Evolutionary conservation across 768 basidiomycete species (phyloP), one percentile per base, ranked within the genome.

Genomic region (Suillus placidus): DNA sequence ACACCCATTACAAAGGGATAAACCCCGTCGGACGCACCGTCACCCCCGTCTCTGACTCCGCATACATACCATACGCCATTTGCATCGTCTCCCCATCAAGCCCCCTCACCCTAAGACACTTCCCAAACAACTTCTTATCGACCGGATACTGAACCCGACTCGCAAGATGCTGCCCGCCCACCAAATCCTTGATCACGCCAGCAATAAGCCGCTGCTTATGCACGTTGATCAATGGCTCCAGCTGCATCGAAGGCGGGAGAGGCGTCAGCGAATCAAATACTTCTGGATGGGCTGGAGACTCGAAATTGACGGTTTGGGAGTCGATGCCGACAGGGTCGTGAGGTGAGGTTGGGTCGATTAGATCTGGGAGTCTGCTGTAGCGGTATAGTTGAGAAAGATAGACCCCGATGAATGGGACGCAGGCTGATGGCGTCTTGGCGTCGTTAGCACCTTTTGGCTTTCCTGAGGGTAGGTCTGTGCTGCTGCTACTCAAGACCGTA

Each of bases 201-300:
- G 93, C 92, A 61, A 93, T 91, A 69, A 89, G 78, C 42, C 93
- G 87, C 73, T 95, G 93, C 77, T 95, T 94, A 77, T 94, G 92
- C 7, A 95, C 89, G 73, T 94, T 95, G 78, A 95, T 92, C 65
- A 95, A 77, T 4, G 93, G 92, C 71, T 94, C 92, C 35, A 95
- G 84, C 67, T 89, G 86, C 82, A 94, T 92, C n/a, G 85, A 84
- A 1, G 86, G 73, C 0, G 93, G 93, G 5, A 94, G 85, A 9
- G 89, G 84, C 4, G 87, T 83, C 7, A 95, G 83, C 14, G 88
- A 82, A 1, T 87, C 82, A 75, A 95, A 95, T 34, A 94, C 91
- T 66, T 93, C 91, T 0, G 93, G 91, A 68, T 89, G 88, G 37
- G 88, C 84, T 1, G 88, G 91, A 9, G 89, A 76, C 67, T 89